These are phyloP conservation scores for Nymphaea colorata DNA, from an alignment of 164 flowering plant genomes.

Conservation along the genomic window DNA sequence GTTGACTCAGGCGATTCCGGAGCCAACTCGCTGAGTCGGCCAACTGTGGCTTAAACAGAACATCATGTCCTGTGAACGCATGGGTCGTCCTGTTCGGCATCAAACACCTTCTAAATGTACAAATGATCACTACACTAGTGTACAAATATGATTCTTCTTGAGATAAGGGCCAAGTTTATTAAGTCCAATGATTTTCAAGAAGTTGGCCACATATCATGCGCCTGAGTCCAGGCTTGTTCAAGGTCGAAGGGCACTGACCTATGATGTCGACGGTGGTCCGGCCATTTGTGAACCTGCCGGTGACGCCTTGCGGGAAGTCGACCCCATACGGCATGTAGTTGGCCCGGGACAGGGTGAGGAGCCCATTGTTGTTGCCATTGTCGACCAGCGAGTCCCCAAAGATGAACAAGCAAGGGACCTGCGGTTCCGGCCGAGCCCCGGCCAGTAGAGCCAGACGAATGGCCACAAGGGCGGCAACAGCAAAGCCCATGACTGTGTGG, in stretches of 20 bases:
- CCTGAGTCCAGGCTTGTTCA: neutral
- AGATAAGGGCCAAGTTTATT: neutral
- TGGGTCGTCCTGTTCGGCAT: too few species aligned
- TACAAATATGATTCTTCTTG: neutral
- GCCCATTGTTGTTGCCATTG: conserved; percentile 75
- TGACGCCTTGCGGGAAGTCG: conserved; percentile 57
- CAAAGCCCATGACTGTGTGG: neutral
- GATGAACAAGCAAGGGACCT: conserved; percentile 66
- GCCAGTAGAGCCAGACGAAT: neutral
- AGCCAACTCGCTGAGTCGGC: too few species aligned
- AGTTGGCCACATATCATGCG: neutral
- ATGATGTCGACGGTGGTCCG: conserved; percentile 60
- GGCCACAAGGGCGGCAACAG: neutral
- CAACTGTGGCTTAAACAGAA: too few species aligned
- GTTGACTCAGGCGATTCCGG: too few species aligned
- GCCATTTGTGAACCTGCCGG: conserved; percentile 85
- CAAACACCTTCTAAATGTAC: too few species aligned
- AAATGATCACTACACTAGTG: too few species aligned
- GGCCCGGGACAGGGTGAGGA: conserved; percentile 66
- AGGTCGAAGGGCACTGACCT: conserved; percentile 18
- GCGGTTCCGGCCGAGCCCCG: conserved; percentile 12
- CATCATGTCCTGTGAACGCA: too few species aligned
- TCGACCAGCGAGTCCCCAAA: conserved; percentile 90
- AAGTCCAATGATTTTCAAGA: neutral
- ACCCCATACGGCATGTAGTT: conserved; percentile 80